Percentiles rank a stretch among this genome's conserved stretches.
Evolutionary conservation across 345 rosid species (phyloP).

Genomic region (Ceriops zippeliana): DNA sequence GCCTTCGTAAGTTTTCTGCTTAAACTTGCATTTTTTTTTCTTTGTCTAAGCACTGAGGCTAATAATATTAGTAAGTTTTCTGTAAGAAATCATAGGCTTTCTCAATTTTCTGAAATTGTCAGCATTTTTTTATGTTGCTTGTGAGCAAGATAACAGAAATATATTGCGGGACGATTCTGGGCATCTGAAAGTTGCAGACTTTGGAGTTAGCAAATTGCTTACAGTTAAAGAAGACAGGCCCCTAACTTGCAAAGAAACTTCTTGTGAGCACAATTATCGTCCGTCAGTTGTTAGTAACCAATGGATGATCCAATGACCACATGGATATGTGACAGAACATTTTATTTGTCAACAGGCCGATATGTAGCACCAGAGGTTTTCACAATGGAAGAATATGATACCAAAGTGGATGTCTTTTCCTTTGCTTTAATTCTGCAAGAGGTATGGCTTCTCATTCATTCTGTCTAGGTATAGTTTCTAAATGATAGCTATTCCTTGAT

Average conservation of each 20-base stretch:
- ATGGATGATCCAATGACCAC: not conserved
- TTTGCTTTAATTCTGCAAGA: constrained; percentile 91
- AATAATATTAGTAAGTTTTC: not conserved
- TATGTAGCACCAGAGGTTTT: constrained; percentile 89
- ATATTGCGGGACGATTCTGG: constrained; percentile 91
- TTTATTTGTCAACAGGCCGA: constrained; percentile 49
- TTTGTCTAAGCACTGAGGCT: not conserved
- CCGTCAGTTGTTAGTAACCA: constrained; percentile 1
- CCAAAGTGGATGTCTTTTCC: constrained; percentile 92
- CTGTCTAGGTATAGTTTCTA: not conserved
- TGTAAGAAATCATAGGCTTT: constrained; percentile 21
- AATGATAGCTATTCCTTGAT: not conserved
- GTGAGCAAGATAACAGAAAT: constrained; percentile 55
- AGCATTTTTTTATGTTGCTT: constrained; percentile 32
- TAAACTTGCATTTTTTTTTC: not conserved
- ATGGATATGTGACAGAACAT: constrained; percentile 2
- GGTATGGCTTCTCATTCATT: constrained; percentile 33
- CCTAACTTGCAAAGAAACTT: constrained; percentile 51
- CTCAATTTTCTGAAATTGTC: constrained; percentile 33
- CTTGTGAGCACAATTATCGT: constrained; percentile 46
- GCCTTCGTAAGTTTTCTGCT: constrained; percentile 84
- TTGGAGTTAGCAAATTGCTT: constrained; percentile 89
- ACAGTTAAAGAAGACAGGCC: constrained; percentile 85
- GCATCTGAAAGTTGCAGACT: constrained; percentile 93
- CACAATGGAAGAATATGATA: constrained; percentile 63